Evolutionary conservation across 176 grass and related monocot species (phyloP), one percentile per base, ranked within the genome.

Genomic region (Aegilops bicornis): DNA sequence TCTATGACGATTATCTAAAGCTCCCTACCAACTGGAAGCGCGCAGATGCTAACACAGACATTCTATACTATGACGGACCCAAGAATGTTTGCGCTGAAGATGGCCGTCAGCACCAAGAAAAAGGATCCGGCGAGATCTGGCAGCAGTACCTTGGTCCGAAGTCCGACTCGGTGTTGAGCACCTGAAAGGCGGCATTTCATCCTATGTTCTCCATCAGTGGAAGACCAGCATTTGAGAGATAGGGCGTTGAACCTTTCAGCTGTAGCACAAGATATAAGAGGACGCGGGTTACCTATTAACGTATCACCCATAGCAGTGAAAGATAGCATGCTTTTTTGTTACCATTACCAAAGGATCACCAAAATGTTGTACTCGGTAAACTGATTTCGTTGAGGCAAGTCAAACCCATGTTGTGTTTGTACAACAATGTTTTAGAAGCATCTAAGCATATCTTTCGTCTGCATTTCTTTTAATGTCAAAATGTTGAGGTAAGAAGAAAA

Each of bases 1-100:
- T 98, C 22, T 87, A 94, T 79, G 62, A 39, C 8, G 91, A 91
- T 75, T 86, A 98, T 92, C 62, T 85, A 33, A 94, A 91, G 69
- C 90, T 96, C 78, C 90, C 97, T 79, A 80, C 77, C 19, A 88
- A 75, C 56, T 98, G 97, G 94, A 91, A 88, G 80, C 82, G 87
- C 6, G 24, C 58, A 78, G 61, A 79, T 33, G 87, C 54, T 81
- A 48, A 87, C 50, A 32, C 69, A 0, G 85, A 94, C 27, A 78
- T 96, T 71, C 73, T 91, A 32, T 39, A 60, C 30, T 94, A 89
- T 37, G 94, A 98, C 40, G 97, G 97, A 7, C 97, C 97, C 3
- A 91, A 70, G 79, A 94, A 45, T n/a, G 66, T 89, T 60, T 96
- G 97, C 65, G 77, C 67, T 39, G 62, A 86, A 79, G 76, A 86